Conservation (phyloP, 768 basidiomycete species). For the Suillus sp. region DNA sequence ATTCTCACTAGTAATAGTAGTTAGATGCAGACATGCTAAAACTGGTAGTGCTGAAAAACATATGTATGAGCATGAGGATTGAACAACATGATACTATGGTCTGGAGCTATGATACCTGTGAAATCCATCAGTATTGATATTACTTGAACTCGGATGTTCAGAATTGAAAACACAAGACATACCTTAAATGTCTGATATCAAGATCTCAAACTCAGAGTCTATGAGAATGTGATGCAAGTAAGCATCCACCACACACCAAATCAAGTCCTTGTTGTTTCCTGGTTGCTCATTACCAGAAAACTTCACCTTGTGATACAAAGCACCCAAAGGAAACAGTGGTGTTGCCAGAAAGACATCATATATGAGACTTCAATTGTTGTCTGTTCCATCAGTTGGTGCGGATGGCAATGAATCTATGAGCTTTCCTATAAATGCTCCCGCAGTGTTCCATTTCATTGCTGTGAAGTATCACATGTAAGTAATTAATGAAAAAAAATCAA, state of each 20-base stretch:
- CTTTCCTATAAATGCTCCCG: background rate
- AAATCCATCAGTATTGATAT: background rate
- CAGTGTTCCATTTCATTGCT: background rate
- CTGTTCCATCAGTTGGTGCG: background rate
- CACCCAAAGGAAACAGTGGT: background rate
- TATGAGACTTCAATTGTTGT: background rate
- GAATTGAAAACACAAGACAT: too few relatives aligned
- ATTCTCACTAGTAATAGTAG: background rate
- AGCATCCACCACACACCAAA: constrained; percentile 24
- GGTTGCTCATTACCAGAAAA: constrained; percentile 22
- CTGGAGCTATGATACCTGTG: constrained; percentile 10
- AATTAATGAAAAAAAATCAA: background rate
- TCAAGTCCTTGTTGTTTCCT: constrained; percentile 16
- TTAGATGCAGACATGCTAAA: background rate
- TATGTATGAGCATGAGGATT: constrained; percentile 21
- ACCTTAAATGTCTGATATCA: background rate
- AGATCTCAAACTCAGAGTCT: constrained; percentile 7
- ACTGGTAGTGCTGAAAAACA: background rate
- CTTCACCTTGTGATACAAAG: constrained; percentile 12
- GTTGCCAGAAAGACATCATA: background rate
- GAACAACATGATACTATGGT: constrained; percentile 12
- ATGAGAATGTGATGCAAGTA: constrained; percentile 25
- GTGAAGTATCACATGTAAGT: background rate
- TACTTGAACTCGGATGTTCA: too few relatives aligned
- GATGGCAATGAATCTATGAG: background rate